These are phyloP conservation scores for Lotus japonicus DNA, from an alignment of 306 rosid genomes.

Conservation along the genomic window DNA sequence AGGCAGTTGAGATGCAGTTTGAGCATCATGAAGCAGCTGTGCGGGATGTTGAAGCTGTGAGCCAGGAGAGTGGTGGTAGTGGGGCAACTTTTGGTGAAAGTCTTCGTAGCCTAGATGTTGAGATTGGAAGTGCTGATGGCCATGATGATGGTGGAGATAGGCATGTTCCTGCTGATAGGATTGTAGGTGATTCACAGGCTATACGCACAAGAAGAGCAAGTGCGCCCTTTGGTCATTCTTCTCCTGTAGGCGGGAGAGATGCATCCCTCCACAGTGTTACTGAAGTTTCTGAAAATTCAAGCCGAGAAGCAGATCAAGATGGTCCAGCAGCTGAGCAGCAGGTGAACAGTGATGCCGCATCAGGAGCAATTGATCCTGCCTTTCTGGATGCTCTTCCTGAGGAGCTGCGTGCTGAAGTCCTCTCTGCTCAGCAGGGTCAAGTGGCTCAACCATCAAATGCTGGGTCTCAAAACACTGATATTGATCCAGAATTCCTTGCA, in stretches of 20 bases:
- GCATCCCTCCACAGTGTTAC: constrained; percentile 81
- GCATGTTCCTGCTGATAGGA: constrained; percentile 73
- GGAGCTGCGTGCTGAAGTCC: constrained; percentile 96
- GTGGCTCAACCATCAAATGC: constrained; percentile 64
- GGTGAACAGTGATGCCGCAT: constrained; percentile 62
- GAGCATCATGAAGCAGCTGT: constrained; percentile 68
- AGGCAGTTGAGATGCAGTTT: constrained; percentile 79
- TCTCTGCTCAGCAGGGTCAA: constrained; percentile 91
- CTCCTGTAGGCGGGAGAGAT: constrained; percentile 73
- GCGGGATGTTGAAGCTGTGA: constrained; percentile 93
- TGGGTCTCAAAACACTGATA: constrained; percentile 73
- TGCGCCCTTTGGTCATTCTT: constrained; percentile 52
- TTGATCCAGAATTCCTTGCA: constrained; percentile 99
- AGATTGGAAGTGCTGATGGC: constrained; percentile 97
- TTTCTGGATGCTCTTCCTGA: constrained; percentile 97
- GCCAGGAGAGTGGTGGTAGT: constrained; percentile 98
- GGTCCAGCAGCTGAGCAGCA: constrained; percentile 65
- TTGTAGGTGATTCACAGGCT: constrained; percentile 66
- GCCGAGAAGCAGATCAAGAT: constrained; percentile 86
- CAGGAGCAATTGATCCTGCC: constrained; percentile 94
- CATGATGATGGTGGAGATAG: constrained; percentile 94
- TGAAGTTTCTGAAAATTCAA: constrained; percentile 90
- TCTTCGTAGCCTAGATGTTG: constrained; percentile 95
- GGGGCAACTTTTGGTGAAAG: constrained; percentile 98
- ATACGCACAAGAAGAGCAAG: constrained; percentile 69